Percentiles rank a stretch among this genome's conserved stretches.
Evolutionary conservation across 2,329 filamentous ascomycete genomes (phyloP).

Genomic region (Lachnellula hyalina): DNA sequence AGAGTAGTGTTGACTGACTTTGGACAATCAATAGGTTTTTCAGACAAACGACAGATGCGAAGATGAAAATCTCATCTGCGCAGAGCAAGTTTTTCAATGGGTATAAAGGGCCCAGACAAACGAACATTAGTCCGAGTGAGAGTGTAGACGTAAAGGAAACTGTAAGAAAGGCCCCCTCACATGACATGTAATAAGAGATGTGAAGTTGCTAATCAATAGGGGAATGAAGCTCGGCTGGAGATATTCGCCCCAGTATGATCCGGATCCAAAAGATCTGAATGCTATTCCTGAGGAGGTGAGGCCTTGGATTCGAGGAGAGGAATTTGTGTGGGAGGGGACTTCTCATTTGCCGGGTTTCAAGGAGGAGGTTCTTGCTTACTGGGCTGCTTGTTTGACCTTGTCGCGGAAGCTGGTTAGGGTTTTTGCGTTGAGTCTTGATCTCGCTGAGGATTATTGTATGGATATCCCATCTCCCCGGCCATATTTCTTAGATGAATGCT

Average conservation of each 20-base stretch:
- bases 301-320: constrained; percentile 40
- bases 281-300: constrained; percentile 40
- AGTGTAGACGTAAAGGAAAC: constrained; percentile 47
- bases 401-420: constrained; percentile 45
- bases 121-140: constrained; percentile 46
- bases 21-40: constrained; percentile 39
- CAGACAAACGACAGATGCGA: constrained; percentile 39
- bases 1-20: background rate
- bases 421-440: constrained; percentile 50
- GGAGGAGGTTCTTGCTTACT: constrained; percentile 42
- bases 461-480: background rate
- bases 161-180: constrained; percentile 3
- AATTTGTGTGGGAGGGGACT: constrained; percentile 49
- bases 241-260: constrained; percentile 49
- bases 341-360: constrained; percentile 45
- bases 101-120: constrained; percentile 36
- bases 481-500: background rate
- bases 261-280: constrained; percentile 36
- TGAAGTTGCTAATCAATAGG: constrained; percentile 23
- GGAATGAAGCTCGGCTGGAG: constrained; percentile 35
- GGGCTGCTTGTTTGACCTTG: constrained; percentile 42
- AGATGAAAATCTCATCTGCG: constrained; percentile 34
- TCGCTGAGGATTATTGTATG: constrained; percentile 45
- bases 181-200: background rate
- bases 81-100: constrained; percentile 43